Evolutionary conservation across 768 basidiomycete species (phyloP).

Genomic region (Lactifluus echinatus): DNA sequence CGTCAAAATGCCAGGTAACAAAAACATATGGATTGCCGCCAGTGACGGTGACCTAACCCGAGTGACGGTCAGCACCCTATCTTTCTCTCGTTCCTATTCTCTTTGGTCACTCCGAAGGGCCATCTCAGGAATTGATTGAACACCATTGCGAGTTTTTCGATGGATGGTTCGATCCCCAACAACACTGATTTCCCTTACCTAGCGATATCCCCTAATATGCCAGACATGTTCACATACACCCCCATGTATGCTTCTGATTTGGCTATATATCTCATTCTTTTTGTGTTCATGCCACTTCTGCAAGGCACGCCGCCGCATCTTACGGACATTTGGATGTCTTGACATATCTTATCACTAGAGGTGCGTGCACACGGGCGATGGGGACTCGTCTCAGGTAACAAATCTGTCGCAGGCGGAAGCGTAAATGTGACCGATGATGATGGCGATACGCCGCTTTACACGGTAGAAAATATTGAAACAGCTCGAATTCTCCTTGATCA

Average conservation of each 20-base stretch:
- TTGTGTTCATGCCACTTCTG: conserved; percentile 10
- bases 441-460: conserved; percentile 88
- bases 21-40: conserved; percentile 91
- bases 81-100: not conserved
- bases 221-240: conserved; percentile 69
- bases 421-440: conserved; percentile 82
- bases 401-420: conserved; percentile 53
- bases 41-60: conserved; percentile 80
- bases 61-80: conserved; percentile 43
- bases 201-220: conserved; percentile 57
- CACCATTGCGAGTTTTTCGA: conserved; percentile 54
- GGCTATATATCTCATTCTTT: not conserved
- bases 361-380: conserved; percentile 32
- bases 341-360: conserved; percentile 67
- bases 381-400: not conserved
- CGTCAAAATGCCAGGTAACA: conserved; percentile 29
- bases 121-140: conserved; percentile 3
- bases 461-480: conserved; percentile 73
- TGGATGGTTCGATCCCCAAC: conserved; percentile 30
- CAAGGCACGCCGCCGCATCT: conserved; percentile 88
- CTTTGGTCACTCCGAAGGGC: conserved; percentile 3
- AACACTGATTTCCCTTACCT: conserved; percentile 1
- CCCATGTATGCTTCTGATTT: conserved; percentile 48
- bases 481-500: conserved; percentile 72
- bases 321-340: conserved; percentile 75